A percentile compares a stretch with the other conserved stretches of the same genome.
phyloP scores from a whole-genome alignment of 2,329 filamentous ascomycete species.

The Tolypocladium album region DNA sequence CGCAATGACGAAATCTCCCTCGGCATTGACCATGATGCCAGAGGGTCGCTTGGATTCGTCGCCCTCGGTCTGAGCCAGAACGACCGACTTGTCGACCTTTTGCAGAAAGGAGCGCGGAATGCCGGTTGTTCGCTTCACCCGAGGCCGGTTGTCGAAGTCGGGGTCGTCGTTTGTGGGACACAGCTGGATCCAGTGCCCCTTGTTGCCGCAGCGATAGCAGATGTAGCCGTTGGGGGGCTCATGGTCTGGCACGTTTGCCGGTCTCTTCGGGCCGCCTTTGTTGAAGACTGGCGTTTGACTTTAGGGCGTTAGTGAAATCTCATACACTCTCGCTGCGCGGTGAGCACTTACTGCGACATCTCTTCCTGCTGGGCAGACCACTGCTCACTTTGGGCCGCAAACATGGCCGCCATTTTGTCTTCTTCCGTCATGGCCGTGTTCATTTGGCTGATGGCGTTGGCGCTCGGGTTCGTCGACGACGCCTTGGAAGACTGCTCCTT shows the following conservation, averaged over 20 bases:
- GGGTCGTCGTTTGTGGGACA: constrained; percentile 98
- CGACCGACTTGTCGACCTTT: constrained; percentile 83
- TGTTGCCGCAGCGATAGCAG: constrained; percentile 91
- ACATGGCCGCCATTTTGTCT: constrained; percentile 86
- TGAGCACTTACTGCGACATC: constrained; percentile 61
- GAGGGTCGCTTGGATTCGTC: constrained; percentile 77
- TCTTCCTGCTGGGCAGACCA: constrained; percentile 92
- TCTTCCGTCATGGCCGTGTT: constrained; percentile 82
- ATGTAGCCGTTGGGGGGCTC: constrained; percentile 90
- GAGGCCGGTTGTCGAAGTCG: constrained; percentile 84
- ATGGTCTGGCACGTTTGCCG: constrained; percentile 75
- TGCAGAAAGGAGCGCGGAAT: constrained; percentile 94
- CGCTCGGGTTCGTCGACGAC: constrained; percentile 40
- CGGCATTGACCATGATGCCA: constrained; percentile 94
- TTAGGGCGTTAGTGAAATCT: constrained; percentile 18
- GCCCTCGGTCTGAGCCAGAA: constrained; percentile 61
- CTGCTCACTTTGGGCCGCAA: constrained; percentile 78
- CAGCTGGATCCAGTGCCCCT: constrained; percentile 98
- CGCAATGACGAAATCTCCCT: constrained; percentile 94
- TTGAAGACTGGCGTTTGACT: constrained; percentile 55
- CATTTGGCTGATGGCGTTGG: constrained; percentile 52
- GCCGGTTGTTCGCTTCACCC: constrained; percentile 92
- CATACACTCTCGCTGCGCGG: constrained; percentile 3
- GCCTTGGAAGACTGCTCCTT: constrained; percentile 52
- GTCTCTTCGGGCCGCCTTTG: constrained; percentile 53